phyloP scores from a whole-genome alignment of 176 grass and related monocot genomes.

The Triticum timopheevii region DNA sequence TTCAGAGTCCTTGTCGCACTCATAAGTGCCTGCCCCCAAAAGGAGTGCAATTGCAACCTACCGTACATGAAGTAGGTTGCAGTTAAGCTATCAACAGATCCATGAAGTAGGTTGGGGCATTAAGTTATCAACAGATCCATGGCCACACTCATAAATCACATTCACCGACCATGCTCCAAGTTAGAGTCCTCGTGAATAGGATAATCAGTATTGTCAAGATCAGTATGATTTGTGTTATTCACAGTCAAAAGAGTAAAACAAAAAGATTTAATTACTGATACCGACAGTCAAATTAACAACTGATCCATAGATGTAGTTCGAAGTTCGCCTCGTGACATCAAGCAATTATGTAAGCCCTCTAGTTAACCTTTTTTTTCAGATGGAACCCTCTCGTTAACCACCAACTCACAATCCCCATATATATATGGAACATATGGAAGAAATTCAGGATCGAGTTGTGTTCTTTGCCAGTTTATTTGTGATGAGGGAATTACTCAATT shows the following conservation, averaged over 20 bases:
- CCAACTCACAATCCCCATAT: neutral
- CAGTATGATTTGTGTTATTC: neutral
- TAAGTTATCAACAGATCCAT: too few species aligned
- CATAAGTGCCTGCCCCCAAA: neutral
- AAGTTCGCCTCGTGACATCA: neutral
- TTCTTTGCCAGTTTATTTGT: neutral
- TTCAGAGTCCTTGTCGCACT: neutral
- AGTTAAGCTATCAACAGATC: neutral
- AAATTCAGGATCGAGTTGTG: neutral
- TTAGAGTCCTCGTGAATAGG: neutral
- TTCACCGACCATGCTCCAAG: neutral
- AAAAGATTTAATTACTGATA: neutral
- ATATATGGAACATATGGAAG: neutral
- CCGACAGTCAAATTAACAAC: neutral
- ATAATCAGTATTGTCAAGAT: neutral
- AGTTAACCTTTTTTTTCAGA: too few species aligned
- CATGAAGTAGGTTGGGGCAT: neutral
- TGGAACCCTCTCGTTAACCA: neutral
- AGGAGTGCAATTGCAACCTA: neutral
- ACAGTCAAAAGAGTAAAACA: neutral
- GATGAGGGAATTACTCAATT: neutral
- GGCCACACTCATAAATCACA: neutral
- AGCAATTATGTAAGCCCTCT: neutral
- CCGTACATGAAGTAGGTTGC: neutral
- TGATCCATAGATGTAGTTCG: conserved; percentile 14